A percentile compares a stretch with the other conserved stretches of the same genome.
These are phyloP conservation scores for Cutaneotrichosporon sp. DNA, from an alignment of 1,284 basidiomycete species.

Conservation along the genomic window DNA sequence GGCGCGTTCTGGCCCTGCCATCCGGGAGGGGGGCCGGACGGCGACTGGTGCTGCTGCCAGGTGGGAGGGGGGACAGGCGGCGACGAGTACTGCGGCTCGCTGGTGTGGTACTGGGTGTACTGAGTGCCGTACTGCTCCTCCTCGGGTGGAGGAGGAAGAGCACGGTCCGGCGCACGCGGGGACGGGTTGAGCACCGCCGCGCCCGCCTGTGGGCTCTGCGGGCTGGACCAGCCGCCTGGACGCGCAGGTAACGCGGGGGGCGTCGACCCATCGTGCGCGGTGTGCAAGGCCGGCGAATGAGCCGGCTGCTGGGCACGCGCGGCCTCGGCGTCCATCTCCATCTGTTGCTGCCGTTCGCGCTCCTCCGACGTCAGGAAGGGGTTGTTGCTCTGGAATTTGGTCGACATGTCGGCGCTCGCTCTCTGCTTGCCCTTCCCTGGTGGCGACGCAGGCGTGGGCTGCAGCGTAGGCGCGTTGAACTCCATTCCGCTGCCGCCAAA, in stretches of 20 bases:
- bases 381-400: conserved; percentile 43
- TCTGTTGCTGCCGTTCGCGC: conserved; percentile 59
- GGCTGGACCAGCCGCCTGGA: background rate
- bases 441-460: conserved; percentile 23
- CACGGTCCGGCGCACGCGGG: background rate
- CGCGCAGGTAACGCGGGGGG: background rate
- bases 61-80: background rate
- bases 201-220: background rate
- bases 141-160: conserved; percentile 20
- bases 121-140: background rate
- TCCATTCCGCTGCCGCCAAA: conserved; percentile 13
- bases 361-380: conserved; percentile 64
- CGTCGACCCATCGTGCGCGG: background rate
- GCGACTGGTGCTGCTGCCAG: background rate
- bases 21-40: background rate
- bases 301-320: background rate
- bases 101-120: background rate
- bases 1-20: conserved; percentile 1
- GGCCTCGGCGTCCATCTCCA: background rate
- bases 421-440: conserved; percentile 26
- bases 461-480: conserved; percentile 14
- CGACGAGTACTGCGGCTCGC: background rate
- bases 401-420: background rate
- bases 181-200: background rate
- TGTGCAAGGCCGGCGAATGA: background rate